These are phyloP conservation scores for Mycena kentingensis DNA, from an alignment of 768 basidiomycete genomes.

Conservation along the genomic window DNA sequence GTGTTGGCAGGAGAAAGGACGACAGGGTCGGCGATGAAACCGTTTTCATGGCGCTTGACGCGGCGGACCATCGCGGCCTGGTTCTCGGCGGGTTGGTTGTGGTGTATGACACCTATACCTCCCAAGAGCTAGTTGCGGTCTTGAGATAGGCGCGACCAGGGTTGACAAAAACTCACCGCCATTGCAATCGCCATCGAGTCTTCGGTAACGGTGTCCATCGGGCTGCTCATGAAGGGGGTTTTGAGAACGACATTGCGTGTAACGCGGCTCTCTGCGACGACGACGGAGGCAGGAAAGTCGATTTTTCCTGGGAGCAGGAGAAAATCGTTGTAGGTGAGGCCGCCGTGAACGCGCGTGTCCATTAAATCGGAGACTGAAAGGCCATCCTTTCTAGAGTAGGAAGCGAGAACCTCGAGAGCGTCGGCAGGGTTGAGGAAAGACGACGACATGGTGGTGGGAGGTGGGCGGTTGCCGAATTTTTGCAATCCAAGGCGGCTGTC, in stretches of 20 bases:
- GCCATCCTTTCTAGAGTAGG: conserved; percentile 77
- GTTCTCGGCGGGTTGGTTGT: conserved; percentile 81
- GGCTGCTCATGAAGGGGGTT: conserved; percentile 95
- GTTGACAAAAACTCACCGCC: conserved; percentile 61
- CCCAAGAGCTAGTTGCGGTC: conserved; percentile 68
- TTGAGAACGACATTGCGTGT: conserved; percentile 91
- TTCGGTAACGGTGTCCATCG: conserved; percentile 99
- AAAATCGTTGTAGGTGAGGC: conserved; percentile 98
- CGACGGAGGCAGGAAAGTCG: conserved; percentile 83
- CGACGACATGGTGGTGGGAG: conserved; percentile 28
- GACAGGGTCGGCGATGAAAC: conserved; percentile 95
- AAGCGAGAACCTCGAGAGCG: conserved; percentile 75
- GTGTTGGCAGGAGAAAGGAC: conserved; percentile 76
- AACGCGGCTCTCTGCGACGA: conserved; percentile 80
- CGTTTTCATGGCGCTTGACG: conserved; percentile 98
- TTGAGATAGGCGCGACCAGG: conserved; percentile 4
- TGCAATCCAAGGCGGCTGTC: too few species aligned
- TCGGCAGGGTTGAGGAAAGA: conserved; percentile 63
- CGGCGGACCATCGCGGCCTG: conserved; percentile 98
- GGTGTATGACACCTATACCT: conserved; percentile 97
- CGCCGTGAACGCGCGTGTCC: conserved; percentile 82
- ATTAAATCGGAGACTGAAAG: conserved; percentile 84
- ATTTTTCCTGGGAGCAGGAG: conserved; percentile 93
- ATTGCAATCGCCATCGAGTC: conserved; percentile 90
- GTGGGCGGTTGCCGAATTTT: conserved; percentile 18